Conservation (phyloP, 257 asterid species). For the Cordia subcordata region DNA sequence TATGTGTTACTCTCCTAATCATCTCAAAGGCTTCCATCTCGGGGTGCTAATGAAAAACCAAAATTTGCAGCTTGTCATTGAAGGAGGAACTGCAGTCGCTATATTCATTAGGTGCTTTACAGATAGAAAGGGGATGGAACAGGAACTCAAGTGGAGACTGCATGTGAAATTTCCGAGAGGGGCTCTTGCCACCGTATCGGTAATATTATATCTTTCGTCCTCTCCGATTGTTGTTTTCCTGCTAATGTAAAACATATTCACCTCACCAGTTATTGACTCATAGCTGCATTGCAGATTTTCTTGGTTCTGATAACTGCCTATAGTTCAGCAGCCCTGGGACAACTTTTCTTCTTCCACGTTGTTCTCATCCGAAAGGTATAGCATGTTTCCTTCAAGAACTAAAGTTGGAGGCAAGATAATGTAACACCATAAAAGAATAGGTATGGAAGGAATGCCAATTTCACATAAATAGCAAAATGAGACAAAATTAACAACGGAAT, state of each 20-base stretch:
- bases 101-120: conserved; percentile 89
- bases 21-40: background rate
- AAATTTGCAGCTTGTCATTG: conserved; percentile 62
- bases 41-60: conserved; percentile 15
- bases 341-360: conserved; percentile 81
- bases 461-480: no score
- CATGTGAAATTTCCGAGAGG: conserved; percentile 70
- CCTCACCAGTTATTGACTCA: background rate
- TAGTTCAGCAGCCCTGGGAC: conserved; percentile 87
- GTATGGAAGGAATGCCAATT: no score
- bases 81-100: conserved; percentile 87
- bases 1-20: background rate
- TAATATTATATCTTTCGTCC: conserved; percentile 28
- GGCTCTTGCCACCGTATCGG: conserved; percentile 75
- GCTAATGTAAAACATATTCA: background rate
- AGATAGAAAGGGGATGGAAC: conserved; percentile 54
- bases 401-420: background rate
- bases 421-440: no score
- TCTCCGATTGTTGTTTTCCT: background rate
- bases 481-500: no score
- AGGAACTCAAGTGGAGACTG: conserved; percentile 48
- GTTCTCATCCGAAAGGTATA: conserved; percentile 92
- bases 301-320: conserved; percentile 59
- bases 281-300: conserved; percentile 39
- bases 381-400: background rate